A percentile compares a stretch with the other conserved stretches of the same genome.
These are phyloP conservation scores for Theobroma cacao DNA, from an alignment of 345 rosid species.

Conservation along the genomic window DNA sequence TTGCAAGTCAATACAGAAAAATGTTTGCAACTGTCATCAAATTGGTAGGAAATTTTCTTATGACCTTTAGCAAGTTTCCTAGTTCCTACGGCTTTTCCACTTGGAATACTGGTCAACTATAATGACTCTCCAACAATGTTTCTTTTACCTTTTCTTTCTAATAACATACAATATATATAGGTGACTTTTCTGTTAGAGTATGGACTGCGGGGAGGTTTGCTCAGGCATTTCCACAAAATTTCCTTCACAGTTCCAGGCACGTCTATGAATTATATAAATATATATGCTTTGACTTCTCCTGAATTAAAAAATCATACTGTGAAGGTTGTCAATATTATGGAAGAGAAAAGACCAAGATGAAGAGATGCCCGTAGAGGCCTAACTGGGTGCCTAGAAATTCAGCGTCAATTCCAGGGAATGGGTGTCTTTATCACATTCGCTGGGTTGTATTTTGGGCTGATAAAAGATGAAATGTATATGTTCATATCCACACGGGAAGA, in stretches of 20 bases:
- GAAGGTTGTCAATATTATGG: too few species aligned
- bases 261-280: neutral
- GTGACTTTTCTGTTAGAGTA: neutral
- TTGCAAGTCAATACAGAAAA: conserved; percentile 5
- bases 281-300: neutral
- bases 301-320: neutral
- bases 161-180: neutral
- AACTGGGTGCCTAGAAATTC: neutral
- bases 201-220: neutral
- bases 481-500: too few species aligned
- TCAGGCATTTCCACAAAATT: neutral
- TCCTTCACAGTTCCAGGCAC: neutral
- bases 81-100: neutral
- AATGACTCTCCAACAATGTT: neutral
- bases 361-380: neutral
- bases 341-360: neutral
- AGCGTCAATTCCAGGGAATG: neutral
- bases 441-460: too few species aligned
- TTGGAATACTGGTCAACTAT: neutral
- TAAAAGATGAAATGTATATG: too few species aligned
- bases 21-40: neutral
- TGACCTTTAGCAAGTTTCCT: neutral
- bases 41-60: neutral
- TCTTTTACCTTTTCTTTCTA: neutral
- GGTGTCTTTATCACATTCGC: too few species aligned